Evolutionary conservation across 1,139 yeast species (phyloP).

Genomic region (Sugiyamaella pinicola): DNA sequence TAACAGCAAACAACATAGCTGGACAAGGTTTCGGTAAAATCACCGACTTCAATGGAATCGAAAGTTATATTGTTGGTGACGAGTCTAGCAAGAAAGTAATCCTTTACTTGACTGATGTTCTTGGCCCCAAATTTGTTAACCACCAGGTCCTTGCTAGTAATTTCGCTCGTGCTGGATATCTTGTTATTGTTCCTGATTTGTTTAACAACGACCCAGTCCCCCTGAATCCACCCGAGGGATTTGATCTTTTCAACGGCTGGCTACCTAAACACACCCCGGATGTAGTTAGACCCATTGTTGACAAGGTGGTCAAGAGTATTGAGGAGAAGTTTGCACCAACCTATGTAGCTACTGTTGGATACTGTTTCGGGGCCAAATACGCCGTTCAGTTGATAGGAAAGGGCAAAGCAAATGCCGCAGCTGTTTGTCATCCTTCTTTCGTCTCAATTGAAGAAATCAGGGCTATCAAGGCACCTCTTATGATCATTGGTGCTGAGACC

Average conservation of each 20-base stretch:
- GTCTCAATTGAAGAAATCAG: conserved; percentile 65
- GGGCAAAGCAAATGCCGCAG: conserved; percentile 56
- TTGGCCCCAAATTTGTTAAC: conserved; percentile 62
- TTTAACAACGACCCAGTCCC: conserved; percentile 55
- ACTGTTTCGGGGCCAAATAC: conserved; percentile 83
- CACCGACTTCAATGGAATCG: conserved; percentile 49
- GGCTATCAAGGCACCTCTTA: conserved; percentile 59
- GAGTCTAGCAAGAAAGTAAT: conserved; percentile 50
- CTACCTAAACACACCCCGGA: conserved; percentile 54
- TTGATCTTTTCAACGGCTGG: conserved; percentile 55
- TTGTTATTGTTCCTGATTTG: conserved; percentile 74
- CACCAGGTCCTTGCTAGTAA: conserved; percentile 67
- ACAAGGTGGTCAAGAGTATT: conserved; percentile 47
- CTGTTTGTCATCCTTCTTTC: conserved; percentile 80
- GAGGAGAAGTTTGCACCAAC: conserved; percentile 49
- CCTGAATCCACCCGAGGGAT: conserved; percentile 35
- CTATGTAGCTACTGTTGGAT: conserved; percentile 65
- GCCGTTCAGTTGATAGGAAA: conserved; percentile 56
- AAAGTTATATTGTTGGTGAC: conserved; percentile 60
- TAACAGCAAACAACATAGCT: no score
- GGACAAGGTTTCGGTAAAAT: conserved; percentile 49
- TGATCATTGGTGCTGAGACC: conserved; percentile 71
- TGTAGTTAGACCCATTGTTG: conserved; percentile 47
- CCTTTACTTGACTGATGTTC: conserved; percentile 68
- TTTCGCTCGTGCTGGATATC: conserved; percentile 63